Evolutionary conservation across 2,329 filamentous ascomycete genomes (phyloP).

Genomic region (Arthrinium phaeospermum): DNA sequence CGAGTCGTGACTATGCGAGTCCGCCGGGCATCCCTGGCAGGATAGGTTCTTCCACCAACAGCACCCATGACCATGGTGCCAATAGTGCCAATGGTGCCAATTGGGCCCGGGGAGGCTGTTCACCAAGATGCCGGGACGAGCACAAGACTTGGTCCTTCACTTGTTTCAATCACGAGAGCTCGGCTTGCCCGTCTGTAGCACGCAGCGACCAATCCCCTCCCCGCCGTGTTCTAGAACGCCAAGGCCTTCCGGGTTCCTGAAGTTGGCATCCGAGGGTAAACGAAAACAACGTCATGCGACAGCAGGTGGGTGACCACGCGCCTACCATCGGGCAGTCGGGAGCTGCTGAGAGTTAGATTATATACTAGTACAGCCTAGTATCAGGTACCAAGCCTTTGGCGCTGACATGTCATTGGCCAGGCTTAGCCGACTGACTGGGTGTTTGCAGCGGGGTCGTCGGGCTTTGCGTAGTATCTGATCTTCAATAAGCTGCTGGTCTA

Average conservation of each 20-base stretch:
- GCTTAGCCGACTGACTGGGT: neutral
- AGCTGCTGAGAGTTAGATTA: neutral
- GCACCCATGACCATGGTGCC: neutral
- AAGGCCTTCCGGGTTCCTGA: neutral
- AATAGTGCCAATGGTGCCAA: too few species aligned
- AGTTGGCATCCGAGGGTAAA: neutral
- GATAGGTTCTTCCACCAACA: neutral
- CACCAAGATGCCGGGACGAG: neutral
- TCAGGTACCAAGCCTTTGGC: neutral
- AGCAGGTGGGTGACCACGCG: neutral
- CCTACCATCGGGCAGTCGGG: neutral
- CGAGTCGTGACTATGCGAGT: constrained; percentile 11
- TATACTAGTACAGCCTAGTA: neutral
- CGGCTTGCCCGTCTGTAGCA: neutral
- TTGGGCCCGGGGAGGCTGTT: neutral
- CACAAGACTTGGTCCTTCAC: neutral
- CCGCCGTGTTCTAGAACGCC: neutral
- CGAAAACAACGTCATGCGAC: neutral
- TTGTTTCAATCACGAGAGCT: neutral
- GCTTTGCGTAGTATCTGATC: neutral
- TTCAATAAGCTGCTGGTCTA: neutral
- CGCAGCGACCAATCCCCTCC: neutral
- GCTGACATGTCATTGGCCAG: neutral
- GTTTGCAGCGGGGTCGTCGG: neutral
- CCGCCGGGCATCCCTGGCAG: neutral